A percentile compares a stretch with the other conserved stretches of the same genome.
Evolutionary conservation across 2,329 filamentous ascomycete species (phyloP).

Genomic region (Triangularia verruculosa): DNA sequence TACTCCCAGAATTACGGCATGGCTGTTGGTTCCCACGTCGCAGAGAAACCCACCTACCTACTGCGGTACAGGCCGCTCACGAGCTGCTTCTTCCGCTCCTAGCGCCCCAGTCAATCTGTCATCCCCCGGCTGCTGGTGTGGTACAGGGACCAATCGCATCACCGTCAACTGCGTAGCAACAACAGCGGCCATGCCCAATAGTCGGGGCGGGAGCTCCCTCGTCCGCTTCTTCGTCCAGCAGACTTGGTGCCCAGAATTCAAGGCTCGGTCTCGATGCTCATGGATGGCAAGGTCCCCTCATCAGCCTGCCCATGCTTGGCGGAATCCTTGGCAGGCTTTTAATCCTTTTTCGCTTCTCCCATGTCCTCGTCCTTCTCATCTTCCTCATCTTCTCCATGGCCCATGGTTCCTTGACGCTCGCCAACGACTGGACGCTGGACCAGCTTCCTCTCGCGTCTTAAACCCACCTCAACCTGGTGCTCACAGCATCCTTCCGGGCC

Average conservation of each 20-base stretch:
- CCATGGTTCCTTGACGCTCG: background rate
- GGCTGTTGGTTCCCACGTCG: slow-evolving; percentile 1
- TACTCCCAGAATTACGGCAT: background rate
- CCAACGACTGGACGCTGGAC: background rate
- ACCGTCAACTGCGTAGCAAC: background rate
- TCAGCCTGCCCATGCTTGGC: slow-evolving; percentile 5
- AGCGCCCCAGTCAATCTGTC: background rate
- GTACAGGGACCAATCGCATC: slow-evolving; percentile 1
- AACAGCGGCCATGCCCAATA: background rate
- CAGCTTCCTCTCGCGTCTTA: background rate
- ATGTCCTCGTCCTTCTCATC: background rate
- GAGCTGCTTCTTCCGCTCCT: background rate
- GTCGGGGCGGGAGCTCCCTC: background rate
- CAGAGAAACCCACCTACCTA: slow-evolving; percentile 4
- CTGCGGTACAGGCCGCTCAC: background rate
- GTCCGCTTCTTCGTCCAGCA: background rate
- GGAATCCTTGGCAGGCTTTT: slow-evolving; percentile 12
- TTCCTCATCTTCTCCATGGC: background rate
- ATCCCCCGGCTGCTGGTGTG: background rate
- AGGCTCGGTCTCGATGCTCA: slow-evolving; percentile 1
- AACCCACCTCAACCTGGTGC: background rate
- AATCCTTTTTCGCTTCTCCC: slow-evolving; percentile 6
- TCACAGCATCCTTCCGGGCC: background rate
- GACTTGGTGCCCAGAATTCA: background rate
- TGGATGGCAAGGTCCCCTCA: background rate